Conservation (phyloP, 2,329 filamentous ascomycete genomes). For the Aspergillus udagawae region DNA sequence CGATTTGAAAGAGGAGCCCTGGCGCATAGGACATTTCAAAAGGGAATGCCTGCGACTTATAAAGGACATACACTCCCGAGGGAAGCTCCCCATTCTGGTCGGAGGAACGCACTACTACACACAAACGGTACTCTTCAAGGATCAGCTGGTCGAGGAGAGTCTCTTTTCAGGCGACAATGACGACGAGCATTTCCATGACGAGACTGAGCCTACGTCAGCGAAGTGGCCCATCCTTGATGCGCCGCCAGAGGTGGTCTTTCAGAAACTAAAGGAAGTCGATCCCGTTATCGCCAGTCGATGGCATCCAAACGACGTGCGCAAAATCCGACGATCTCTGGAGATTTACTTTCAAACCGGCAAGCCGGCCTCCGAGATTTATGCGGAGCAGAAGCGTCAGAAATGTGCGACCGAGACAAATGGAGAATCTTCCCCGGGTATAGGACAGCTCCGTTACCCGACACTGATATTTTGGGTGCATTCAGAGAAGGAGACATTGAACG, state of each 20-base stretch:
- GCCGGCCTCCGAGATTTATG: slow-evolving; percentile 81
- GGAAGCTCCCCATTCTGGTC: slow-evolving; percentile 82
- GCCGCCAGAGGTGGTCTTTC: slow-evolving; percentile 66
- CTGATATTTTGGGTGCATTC: slow-evolving; percentile 87
- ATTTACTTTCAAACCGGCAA: slow-evolving; percentile 82
- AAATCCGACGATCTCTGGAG: slow-evolving; percentile 83
- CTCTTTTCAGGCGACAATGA: slow-evolving; percentile 22
- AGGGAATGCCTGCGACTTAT: slow-evolving; percentile 66
- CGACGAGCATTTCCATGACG: slow-evolving; percentile 17
- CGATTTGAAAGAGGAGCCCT: slow-evolving; percentile 69
- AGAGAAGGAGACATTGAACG: slow-evolving; percentile 61
- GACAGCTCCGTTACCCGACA: slow-evolving; percentile 51
- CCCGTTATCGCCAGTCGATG: slow-evolving; percentile 84
- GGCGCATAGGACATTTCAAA: slow-evolving; percentile 77
- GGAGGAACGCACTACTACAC: slow-evolving; percentile 96
- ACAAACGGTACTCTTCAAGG: slow-evolving; percentile 79
- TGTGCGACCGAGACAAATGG: slow-evolving; percentile 19
- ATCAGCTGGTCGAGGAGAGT: slow-evolving; percentile 53
- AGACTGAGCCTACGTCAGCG: slow-evolving; percentile 23
- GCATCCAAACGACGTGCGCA: slow-evolving; percentile 90
- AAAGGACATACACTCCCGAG: slow-evolving; percentile 70
- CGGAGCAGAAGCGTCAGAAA: slow-evolving; percentile 58
- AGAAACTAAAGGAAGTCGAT: slow-evolving; percentile 73
- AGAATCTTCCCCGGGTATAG: slow-evolving; percentile 13
- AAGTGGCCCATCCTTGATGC: slow-evolving; percentile 69